Conservation (phyloP, 306 rosid species). For the Vigna mungo region DNA sequence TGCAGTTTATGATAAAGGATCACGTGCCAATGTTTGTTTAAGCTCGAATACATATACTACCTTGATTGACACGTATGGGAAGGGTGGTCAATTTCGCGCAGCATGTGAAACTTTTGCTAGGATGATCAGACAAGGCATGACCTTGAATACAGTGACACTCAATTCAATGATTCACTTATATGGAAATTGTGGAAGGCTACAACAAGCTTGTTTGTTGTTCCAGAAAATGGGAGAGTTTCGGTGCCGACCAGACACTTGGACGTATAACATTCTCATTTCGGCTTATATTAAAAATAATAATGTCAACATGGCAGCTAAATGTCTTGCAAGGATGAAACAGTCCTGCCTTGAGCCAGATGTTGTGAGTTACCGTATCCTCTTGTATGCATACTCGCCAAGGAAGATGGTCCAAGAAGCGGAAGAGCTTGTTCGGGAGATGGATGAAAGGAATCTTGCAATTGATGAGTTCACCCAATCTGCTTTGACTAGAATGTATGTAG, state of each 20-base stretch:
- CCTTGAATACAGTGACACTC: conserved; percentile 72
- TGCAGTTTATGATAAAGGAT: neutral
- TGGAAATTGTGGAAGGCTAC: conserved; percentile 66
- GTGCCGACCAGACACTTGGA: conserved; percentile 71
- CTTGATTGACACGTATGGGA: conserved; percentile 76
- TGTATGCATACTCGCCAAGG: conserved; percentile 75
- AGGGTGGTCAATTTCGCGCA: conserved; percentile 69
- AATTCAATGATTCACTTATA: conserved; percentile 87
- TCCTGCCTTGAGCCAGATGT: conserved; percentile 63
- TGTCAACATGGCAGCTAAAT: conserved; percentile 61
- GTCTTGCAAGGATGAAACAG: conserved; percentile 67
- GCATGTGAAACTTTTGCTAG: conserved; percentile 65
- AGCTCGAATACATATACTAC: conserved; percentile 70
- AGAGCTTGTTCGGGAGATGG: conserved; percentile 73
- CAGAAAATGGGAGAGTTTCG: conserved; percentile 75
- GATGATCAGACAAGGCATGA: conserved; percentile 74
- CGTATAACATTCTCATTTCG: conserved; percentile 79
- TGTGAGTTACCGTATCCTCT: conserved; percentile 79
- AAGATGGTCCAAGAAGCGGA: conserved; percentile 71
- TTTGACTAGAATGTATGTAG: conserved; percentile 79
- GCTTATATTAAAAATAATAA: conserved; percentile 60
- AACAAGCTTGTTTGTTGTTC: conserved; percentile 61
- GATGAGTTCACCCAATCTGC: conserved; percentile 85
- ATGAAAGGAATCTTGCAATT: conserved; percentile 65
- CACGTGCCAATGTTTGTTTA: conserved; percentile 49